These are phyloP conservation scores for Fusarium nelsonii DNA, from an alignment of 2,329 filamentous ascomycete species.

Conservation along the genomic window DNA sequence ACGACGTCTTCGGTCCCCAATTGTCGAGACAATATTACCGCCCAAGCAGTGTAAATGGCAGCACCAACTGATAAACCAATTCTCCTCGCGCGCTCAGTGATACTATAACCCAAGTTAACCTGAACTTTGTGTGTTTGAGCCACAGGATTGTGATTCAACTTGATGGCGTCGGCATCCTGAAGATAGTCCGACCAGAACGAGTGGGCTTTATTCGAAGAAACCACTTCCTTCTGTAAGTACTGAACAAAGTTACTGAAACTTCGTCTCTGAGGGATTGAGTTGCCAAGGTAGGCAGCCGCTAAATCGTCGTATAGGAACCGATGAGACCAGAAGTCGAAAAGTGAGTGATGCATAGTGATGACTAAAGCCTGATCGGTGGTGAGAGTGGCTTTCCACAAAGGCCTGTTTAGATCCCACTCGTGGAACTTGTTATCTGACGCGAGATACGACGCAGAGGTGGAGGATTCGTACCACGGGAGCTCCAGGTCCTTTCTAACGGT, in stretches of 20 bases:
- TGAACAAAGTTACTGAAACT: conserved; percentile 4
- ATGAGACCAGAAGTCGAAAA: conserved; percentile 53
- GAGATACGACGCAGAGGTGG: neutral
- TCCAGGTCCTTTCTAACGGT: neutral
- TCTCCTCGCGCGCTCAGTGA: neutral
- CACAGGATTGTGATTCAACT: conserved; percentile 14
- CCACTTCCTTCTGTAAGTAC: neutral
- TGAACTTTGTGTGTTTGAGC: conserved; percentile 2
- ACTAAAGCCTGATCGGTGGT: conserved; percentile 33
- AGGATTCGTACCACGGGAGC: neutral
- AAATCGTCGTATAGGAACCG: conserved; percentile 48
- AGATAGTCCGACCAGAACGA: conserved; percentile 18
- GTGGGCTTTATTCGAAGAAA: neutral
- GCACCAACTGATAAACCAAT: conserved; percentile 16
- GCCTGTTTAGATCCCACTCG: neutral
- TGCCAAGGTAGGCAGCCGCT: neutral
- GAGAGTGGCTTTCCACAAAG: neutral
- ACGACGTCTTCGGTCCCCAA: conserved; percentile 19
- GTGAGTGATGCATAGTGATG: conserved; percentile 51
- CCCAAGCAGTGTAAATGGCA: conserved; percentile 37
- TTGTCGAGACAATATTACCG: conserved; percentile 19
- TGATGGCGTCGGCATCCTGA: conserved; percentile 2
- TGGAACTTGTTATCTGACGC: neutral
- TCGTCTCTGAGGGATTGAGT: neutral
- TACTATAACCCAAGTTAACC: neutral